Evolutionary conservation across 495 filamentous ascomycete species (phyloP), one percentile per base, ranked within the genome.

Genomic region (Aspergillus steynii): DNA sequence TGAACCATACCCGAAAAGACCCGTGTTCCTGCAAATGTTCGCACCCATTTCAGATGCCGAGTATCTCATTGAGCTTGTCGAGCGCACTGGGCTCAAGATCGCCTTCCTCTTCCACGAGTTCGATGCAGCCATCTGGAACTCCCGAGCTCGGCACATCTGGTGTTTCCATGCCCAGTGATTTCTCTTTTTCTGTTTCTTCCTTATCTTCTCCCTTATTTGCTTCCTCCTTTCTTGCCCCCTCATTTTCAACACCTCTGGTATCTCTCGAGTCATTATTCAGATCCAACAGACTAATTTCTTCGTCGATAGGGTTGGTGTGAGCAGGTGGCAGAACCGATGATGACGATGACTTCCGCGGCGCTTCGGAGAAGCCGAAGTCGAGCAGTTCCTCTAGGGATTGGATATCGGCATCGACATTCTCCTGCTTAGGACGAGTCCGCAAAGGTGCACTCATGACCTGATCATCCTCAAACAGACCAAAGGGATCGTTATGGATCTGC

Each of bases 81-180:
- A 74, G 50, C n/a, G 69, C 68, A 27, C 56, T 64, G 2, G 69
- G 65, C 62, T 77, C 64, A 29, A 75, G 9, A 53, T 65, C 65
- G 9, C 53, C 60, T 42, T 71, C 64, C 29, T 68, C 59, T 52
- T 79, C 72, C 2, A 73, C 53, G 5, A 76, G 63, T 9, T 76
- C 62, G 34, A 64, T 31, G 27, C 37, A 48, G 8, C 53, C 50
- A 7, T 32, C 14, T 42, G 37, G 49, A 9, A 55, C 50, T 26
- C 54, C 53, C 9, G 50, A 28, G 1, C 2, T 42, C 7, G 59
- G 10, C 29, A 50, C 55, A 20, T 58, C 10, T 20, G 27, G 20
- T 26, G n/a, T 7, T 3, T 50, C 48, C 48, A 27, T 3, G n/a
- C 2, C 10, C 27, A 26, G 48, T 27, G 6, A 1, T 7, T 1